A percentile compares a stretch with the other conserved stretches of the same genome.
Evolutionary conservation across 108 stramenopile species (phyloP).

Genomic region (Cylindrotheca fusiformis): DNA sequence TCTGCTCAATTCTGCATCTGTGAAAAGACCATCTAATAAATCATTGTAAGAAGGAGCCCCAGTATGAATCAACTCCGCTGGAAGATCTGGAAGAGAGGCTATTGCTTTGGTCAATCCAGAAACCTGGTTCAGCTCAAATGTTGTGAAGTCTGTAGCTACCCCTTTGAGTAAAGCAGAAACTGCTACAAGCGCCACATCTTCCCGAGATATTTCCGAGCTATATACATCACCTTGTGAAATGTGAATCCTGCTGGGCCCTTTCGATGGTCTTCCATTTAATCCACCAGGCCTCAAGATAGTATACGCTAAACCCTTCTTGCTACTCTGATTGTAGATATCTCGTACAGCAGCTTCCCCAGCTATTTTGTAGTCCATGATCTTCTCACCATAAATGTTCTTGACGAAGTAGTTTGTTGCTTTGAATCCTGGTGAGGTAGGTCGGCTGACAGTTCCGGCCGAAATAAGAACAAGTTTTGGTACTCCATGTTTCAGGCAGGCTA

Average conservation of each 20-base stretch:
- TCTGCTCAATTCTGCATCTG: conserved; percentile 11
- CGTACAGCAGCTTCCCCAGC: conserved; percentile 67
- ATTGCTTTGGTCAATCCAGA: conserved; percentile 8
- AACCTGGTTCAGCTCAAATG: conserved; percentile 18
- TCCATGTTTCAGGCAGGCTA: conserved; percentile 54
- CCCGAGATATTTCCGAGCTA: conserved; percentile 13
- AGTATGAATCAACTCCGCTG: neutral
- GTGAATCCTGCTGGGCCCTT: conserved; percentile 14
- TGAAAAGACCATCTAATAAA: conserved; percentile 16
- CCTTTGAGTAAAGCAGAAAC: conserved; percentile 18
- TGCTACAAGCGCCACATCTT: conserved; percentile 16
- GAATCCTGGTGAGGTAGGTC: conserved; percentile 41
- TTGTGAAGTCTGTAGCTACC: conserved; percentile 6
- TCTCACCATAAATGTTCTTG: conserved; percentile 29
- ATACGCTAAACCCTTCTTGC: conserved; percentile 35
- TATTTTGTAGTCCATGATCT: conserved; percentile 82
- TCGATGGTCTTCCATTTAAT: conserved; percentile 38
- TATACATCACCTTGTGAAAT: conserved; percentile 22
- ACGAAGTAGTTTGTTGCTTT: conserved; percentile 24
- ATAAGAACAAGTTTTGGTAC: conserved; percentile 69
- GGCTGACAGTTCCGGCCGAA: conserved; percentile 66
- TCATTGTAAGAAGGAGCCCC: conserved; percentile 5
- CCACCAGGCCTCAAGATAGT: conserved; percentile 80
- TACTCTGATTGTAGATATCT: conserved; percentile 33
- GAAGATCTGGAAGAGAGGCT: neutral